Base-by-base conservation (phyloP, 2,329 filamentous ascomycete species). In the Cercospora zeae-maydis region DNA sequence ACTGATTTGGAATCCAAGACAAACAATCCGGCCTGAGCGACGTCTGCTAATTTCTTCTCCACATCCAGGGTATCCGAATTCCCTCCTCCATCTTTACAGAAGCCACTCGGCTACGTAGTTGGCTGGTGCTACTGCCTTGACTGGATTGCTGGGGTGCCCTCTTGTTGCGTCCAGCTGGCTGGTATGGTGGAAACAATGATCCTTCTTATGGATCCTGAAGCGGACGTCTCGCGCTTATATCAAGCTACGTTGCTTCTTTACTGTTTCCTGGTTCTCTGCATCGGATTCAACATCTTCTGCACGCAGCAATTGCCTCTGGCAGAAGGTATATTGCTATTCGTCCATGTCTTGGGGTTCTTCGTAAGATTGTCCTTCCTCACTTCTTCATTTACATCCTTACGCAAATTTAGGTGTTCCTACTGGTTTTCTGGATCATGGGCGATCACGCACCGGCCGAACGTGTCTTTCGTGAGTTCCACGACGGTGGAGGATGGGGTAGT, bases 331-430 rank as follows among this genome's bases (percentile, higher is more conserved):
- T 67, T 76, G 39, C 66, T 75, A 1, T 71, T 74, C 58, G 65
- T 80, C 30, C 79, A 81, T 63, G 71, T 81, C 13, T 73, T 79
- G 45, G 78, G 74, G n/a, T 81, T 80, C 72, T 71, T 81, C 62
- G 74, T 53, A 59, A 39, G 57, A 37, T n/a, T 19, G 3, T 27
- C 24, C 21, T 39, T 7, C 14, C 8, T 19, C 10, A 53, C 4
- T 4, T 39, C 13, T n/a, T 16, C 27, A n/a, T 13, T 36, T 13
- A 13, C 42, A 27, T 37, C 21, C 57, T 59, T 14, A 59, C 24
- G 8, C 19, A 10, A 10, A 30, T 7, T 4, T 9, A 59, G 57
- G 57, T 74, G 31, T 75, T 80, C 63, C 74, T 80, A 34, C 73
- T 79, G 30, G 72, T 77, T 2, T 70, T 76, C 58, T 76, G 73